These are phyloP conservation scores for Chamaecyparis obtusa DNA, from an alignment of 75 land plant genomes.

Conservation along the genomic window DNA sequence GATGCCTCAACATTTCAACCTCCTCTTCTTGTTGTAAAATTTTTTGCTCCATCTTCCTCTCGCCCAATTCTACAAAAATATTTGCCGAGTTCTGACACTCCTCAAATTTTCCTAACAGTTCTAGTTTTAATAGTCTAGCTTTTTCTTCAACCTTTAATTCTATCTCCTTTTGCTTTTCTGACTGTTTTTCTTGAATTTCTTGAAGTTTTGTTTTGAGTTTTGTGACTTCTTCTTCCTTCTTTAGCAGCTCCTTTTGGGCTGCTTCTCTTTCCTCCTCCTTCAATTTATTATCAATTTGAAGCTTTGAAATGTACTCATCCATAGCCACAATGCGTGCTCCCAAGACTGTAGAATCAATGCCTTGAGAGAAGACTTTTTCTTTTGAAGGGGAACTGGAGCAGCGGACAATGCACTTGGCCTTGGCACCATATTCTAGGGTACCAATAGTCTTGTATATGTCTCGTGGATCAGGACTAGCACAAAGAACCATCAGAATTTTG, in stretches of 20 bases:
- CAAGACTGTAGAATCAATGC: slow-evolving; percentile 39
- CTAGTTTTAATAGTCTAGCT: slow-evolving; percentile 30
- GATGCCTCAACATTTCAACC: slow-evolving; percentile 55
- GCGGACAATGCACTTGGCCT: slow-evolving; percentile 91
- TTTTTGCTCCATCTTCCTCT: slow-evolving; percentile 68
- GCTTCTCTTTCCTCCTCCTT: slow-evolving; percentile 68
- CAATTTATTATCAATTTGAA: slow-evolving; percentile 71
- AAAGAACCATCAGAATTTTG: slow-evolving; percentile 83
- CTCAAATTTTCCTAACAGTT: slow-evolving; percentile 42
- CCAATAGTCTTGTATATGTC: slow-evolving; percentile 85
- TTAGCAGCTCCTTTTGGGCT: slow-evolving; percentile 40
- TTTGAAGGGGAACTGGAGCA: slow-evolving; percentile 56
- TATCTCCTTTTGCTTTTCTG: slow-evolving; percentile 34
- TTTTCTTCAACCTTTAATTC: slow-evolving; percentile 49
- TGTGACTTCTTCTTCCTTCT: slow-evolving; percentile 76
- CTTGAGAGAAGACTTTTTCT: slow-evolving; percentile 28
- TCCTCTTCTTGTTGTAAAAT: slow-evolving; percentile 66
- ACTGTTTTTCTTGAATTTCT: slow-evolving; percentile 36
- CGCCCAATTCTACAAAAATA: slow-evolving; percentile 41
- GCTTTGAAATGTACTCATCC: slow-evolving; percentile 74
- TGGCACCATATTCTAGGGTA: slow-evolving; percentile 90
- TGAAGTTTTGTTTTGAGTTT: slow-evolving; percentile 46
- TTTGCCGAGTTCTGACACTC: slow-evolving; percentile 47
- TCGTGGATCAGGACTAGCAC: slow-evolving; percentile 90
- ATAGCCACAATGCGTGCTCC: slow-evolving; percentile 75